Evolutionary conservation across 2,329 filamentous ascomycete species (phyloP), one percentile per base, ranked within the genome.

Genomic region (Aciculosporium take): DNA sequence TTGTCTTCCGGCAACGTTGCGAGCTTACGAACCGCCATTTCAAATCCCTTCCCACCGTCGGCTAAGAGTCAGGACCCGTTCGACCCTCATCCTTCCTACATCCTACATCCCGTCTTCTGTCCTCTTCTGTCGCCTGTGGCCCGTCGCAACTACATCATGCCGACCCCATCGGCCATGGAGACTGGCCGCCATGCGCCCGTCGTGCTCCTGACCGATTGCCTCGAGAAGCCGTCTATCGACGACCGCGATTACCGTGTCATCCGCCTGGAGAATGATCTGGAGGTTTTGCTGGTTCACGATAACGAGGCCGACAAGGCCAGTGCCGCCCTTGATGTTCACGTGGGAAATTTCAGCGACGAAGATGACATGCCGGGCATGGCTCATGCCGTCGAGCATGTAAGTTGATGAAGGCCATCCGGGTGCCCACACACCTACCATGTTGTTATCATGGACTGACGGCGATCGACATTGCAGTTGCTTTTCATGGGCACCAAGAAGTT

Each of bases 401-500:
- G 63, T 48, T 23, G 17, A 33, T 37, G 33, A n/a, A 25, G 21
- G 36, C 34, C 44, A 45, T 18, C 40, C 32, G 39, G 40, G 43
- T 45, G 25, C 38, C 46, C 36, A 36, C 37, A 24, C 20, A 27
- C 18, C 34, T 27, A 37, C 24, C 6, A 35, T 42, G 13, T 44
- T 25, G 4, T 27, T 41, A 17, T 5, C 23, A 35, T 31, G 37
- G 31, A 34, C 50, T 54, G 38, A 54, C 39, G 10, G 30, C 15
- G 18, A 5, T 40, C 6, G 13, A 12, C 23, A n/a, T 9, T 27
- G 25, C 40, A 79, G 71, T 67, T 95, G 49, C 68, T 98, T 20
- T 98, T 98, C 67, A 96, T 98, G 91, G 91, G 91, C 38, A 98
- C 91, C 7, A 82, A 94, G 62, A 98, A 96, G 75, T 98, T 91